Base-by-base conservation (phyloP, 305 asterid genomes). In the Solanum hybrid region DNA sequence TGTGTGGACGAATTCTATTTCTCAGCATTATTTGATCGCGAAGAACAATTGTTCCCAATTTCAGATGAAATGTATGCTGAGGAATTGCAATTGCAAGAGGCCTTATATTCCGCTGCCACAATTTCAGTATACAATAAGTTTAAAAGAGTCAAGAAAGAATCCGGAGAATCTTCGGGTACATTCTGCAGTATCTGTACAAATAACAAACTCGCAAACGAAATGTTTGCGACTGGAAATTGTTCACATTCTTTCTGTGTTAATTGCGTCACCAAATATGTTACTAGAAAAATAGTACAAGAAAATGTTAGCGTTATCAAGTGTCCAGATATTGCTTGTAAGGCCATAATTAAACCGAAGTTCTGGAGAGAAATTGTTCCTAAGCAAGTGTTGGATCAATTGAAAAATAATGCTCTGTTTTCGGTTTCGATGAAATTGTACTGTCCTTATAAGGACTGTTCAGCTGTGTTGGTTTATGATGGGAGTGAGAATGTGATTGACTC, bases 121-220 rank as follows among this genome's bases (percentile, higher is more conserved):
- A 5, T 70, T 70, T 32, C 82, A 11, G 22, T 13, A 27, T 33
- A 4, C 72, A 82, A 83, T 45, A 10, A 34, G 29, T 37, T 37
- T 38, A 76, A 73, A 34, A 73, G 20, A 3, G 68, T 87, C 8
- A 14, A 76, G 41, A 41, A 2, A 4, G 89, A 87, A 34, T 1
- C 34, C 39, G 86, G 36, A 76, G 90, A 88, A 32, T 51, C 38
- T 51, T 88, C 87, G 0, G 41, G 10, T 45, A 27, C 14, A 7
- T 88, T 89, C n/a, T 92, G 95, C 34, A 88, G 79, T 39, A 93
- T 93, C 38, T 93, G 95, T 90, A 57, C 80, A 5, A 93, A 91
- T 14, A 90, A 89, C 2, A 93, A 88, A 86, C 29, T 70, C 17
- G 57, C 45, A 27, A 45, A 91, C 2, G 93, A 91, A 45, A 93